Percentiles rank a stretch among this genome's conserved stretches.
Evolutionary conservation across 345 rosid species (phyloP).

Genomic region (Ceriops zippeliana): DNA sequence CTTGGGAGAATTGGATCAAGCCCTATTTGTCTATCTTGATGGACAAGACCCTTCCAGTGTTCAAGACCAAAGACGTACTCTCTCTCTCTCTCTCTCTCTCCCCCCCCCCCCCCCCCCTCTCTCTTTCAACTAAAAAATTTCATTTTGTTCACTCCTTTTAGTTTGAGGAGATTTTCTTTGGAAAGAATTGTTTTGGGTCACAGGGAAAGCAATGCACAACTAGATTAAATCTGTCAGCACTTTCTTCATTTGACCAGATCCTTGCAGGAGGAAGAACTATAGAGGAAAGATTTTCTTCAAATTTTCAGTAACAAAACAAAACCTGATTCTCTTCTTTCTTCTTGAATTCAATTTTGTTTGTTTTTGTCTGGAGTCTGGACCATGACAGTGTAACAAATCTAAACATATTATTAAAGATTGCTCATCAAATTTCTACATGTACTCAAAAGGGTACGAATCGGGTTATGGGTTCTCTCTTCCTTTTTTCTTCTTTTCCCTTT

Average conservation of each 20-base stretch:
- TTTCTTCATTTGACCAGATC: constrained; percentile 66
- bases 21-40: constrained; percentile 87
- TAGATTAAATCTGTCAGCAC: constrained; percentile 48
- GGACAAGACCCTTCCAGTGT: constrained; percentile 63
- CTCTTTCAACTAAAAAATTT: neutral
- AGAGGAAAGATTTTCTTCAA: neutral
- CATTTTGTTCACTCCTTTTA: neutral
- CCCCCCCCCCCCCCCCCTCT: neutral
- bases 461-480: constrained; percentile 24
- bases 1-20: constrained; percentile 91
- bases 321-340: neutral
- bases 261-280: constrained; percentile 36
- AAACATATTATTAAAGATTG: constrained; percentile 8
- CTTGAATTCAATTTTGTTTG: constrained; percentile 17
- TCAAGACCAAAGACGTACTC: constrained; percentile 68
- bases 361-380: constrained; percentile 21
- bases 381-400: constrained; percentile 29
- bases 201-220: constrained; percentile 54
- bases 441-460: constrained; percentile 26
- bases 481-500: neutral
- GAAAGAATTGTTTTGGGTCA: constrained; percentile 37
- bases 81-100: constrained; percentile 16
- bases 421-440: constrained; percentile 22
- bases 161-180: constrained; percentile 25
- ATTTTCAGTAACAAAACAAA: neutral